These are phyloP conservation scores for Rhodotorula mucilaginosa DNA, from an alignment of 1,284 basidiomycete genomes.

Conservation along the genomic window DNA sequence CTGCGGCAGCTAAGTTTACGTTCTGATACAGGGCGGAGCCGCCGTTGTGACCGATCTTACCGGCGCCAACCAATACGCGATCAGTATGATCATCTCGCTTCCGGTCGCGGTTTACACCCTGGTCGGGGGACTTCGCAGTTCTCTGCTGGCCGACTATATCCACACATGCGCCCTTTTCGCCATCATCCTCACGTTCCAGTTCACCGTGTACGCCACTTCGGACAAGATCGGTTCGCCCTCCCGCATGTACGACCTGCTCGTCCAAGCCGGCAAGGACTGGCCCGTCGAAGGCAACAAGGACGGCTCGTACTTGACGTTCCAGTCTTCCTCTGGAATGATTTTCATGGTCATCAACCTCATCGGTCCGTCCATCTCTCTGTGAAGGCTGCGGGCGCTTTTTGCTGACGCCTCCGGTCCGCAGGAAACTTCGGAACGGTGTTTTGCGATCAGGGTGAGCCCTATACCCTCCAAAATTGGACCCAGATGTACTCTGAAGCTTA, in stretches of 20 bases:
- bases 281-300: slow-evolving; percentile 62
- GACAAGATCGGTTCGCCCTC: slow-evolving; percentile 57
- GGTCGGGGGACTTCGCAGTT: slow-evolving; percentile 53
- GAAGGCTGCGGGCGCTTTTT: no score
- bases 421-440: slow-evolving; percentile 81
- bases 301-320: slow-evolving; percentile 60
- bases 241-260: slow-evolving; percentile 41
- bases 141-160: slow-evolving; percentile 59
- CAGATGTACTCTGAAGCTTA: no score
- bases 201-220: slow-evolving; percentile 69
- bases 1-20: slow-evolving; percentile 39
- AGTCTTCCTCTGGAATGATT: slow-evolving; percentile 74
- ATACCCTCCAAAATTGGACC: no score
- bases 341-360: slow-evolving; percentile 73
- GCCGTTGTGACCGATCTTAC: slow-evolving; percentile 76
- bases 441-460: slow-evolving; percentile 54
- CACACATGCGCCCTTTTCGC: slow-evolving; percentile 77
- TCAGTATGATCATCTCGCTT: slow-evolving; percentile 48
- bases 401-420: not conserved
- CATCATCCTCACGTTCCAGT: slow-evolving; percentile 64
- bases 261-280: slow-evolving; percentile 49
- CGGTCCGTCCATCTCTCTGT: slow-evolving; percentile 39
- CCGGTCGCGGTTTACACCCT: not conserved
- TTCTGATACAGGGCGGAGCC: not conserved
- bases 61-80: slow-evolving; percentile 64